These are phyloP conservation scores for Ramalina intermedia DNA, from an alignment of 495 filamentous ascomycete species.

Conservation along the genomic window DNA sequence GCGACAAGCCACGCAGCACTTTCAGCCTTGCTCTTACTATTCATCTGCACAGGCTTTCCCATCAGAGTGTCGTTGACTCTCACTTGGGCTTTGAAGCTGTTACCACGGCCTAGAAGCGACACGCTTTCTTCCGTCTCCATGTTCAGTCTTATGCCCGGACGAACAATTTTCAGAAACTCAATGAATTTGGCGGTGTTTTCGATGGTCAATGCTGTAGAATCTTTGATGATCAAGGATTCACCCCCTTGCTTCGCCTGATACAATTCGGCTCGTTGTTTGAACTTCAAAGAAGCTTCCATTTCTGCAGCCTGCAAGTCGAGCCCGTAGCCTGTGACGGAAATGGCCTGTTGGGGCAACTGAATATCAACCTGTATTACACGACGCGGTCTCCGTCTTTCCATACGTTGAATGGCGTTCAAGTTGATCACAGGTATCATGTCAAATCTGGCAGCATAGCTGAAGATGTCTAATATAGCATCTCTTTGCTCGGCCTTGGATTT, in stretches of 20 bases:
- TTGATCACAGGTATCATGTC: constrained; percentile 24
- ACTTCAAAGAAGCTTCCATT: constrained; percentile 23
- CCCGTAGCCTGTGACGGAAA: constrained; percentile 21
- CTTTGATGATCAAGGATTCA: constrained; percentile 23
- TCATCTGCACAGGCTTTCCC: constrained; percentile 23
- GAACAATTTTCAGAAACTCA: constrained; percentile 25
- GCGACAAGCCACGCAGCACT: constrained; percentile 25
- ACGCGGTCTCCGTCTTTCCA: constrained; percentile 4
- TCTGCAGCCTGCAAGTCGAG: constrained; percentile 20
- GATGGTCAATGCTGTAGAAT: constrained; percentile 23
- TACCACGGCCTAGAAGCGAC: constrained; percentile 5
- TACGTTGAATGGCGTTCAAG: constrained; percentile 2
- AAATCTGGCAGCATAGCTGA: constrained; percentile 35
- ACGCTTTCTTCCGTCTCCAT: constrained; percentile 8
- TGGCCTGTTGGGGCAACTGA: constrained; percentile 27
- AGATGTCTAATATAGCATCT: constrained; percentile 29
- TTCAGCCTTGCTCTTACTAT: constrained; percentile 25
- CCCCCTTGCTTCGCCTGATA: constrained; percentile 26
- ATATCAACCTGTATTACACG: constrained; percentile 22
- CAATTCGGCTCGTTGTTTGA: constrained; percentile 29
- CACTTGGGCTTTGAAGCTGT: constrained; percentile 14
- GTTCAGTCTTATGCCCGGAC: constrained; percentile 18
- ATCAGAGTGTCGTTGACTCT: constrained; percentile 21
- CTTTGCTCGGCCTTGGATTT: constrained; percentile 16
- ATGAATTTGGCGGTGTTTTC: constrained; percentile 29